Evolutionary conservation across 768 basidiomycete genomes (phyloP), one percentile per base, ranked within the genome.

Genomic region (Tylopilus rubrobrunneus): DNA sequence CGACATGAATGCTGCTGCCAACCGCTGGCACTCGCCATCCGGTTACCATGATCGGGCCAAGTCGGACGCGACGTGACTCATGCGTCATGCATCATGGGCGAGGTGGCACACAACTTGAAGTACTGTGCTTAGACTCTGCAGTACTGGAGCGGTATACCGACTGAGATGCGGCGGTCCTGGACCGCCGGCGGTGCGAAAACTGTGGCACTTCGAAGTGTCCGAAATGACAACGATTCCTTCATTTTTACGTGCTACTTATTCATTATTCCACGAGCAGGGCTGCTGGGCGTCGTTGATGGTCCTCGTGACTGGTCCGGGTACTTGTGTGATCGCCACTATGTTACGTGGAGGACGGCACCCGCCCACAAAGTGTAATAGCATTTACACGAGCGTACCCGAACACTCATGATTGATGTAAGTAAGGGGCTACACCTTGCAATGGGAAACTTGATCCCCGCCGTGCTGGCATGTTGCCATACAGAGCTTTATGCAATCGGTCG

Each of bases 401-500:
- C 11, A 31, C 11, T 34, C 34, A 34, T 15, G 48, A 33, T 43
- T 36, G 60, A 43, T 52, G 45, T 52, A 49, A 57, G 45, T 52
- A 60, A 53, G 36, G 40, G 6, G 36, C 31, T 17, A 40, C 41
- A 29, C 51, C 51, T 31, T 31, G 31, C 45, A 56, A 11, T 29
- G 37, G 62, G 23, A 54, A 48, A 15, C 45, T 36, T 3, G 58
- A 28, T 21, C 51, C 27, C n/a, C 51, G 49, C 52, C 51, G 5
- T 45, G 27, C 45, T 42, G 65, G 46, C 48, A 53, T 12, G 27
- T 51, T 61, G 7, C 68, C 69, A 29, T 69, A 62, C 29, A 72
- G 43, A 5, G 62, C 76, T 37, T 67, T 68, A 36, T 71, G 68
- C 53, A 84, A 66, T 51, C 71, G 65, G 7, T 75, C 67, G 62